Percentiles rank a stretch among this genome's conserved stretches.
These are phyloP conservation scores for Botrytis fragariae DNA, from an alignment of 2,329 filamentous ascomycete genomes.

Conservation along the genomic window DNA sequence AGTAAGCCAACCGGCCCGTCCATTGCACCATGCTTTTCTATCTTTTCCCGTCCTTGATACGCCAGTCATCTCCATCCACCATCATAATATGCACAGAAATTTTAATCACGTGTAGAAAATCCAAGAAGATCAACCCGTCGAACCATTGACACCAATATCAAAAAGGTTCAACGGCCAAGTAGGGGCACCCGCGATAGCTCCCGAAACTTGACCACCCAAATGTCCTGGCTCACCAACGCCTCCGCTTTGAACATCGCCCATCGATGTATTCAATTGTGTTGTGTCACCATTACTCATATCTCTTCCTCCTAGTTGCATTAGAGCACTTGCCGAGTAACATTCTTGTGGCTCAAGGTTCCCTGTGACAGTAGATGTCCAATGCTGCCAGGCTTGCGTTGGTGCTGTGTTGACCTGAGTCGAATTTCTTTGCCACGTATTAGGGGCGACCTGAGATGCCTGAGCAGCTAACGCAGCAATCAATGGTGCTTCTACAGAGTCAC, in stretches of 20 bases:
- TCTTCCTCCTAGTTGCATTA: slow-evolving; percentile 37
- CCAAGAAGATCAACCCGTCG: background rate
- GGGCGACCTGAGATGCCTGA: slow-evolving; percentile 39
- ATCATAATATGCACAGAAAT: background rate
- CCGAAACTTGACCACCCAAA: slow-evolving; percentile 17
- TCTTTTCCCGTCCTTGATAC: background rate
- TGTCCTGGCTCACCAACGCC: background rate
- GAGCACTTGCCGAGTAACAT: slow-evolving; percentile 35
- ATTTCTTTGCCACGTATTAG: slow-evolving; percentile 27
- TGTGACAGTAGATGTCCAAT: slow-evolving; percentile 36
- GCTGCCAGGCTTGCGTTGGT: slow-evolving; percentile 36
- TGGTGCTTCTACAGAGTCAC: slow-evolving; percentile 31
- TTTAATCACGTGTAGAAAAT: background rate
- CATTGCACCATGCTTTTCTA: slow-evolving; percentile 4
- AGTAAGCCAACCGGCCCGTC: background rate
- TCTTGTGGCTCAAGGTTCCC: slow-evolving; percentile 37
- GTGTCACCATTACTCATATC: slow-evolving; percentile 25
- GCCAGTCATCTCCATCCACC: background rate
- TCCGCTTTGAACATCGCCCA: slow-evolving; percentile 8
- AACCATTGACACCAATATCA: slow-evolving; percentile 22
- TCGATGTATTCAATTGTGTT: slow-evolving; percentile 11
- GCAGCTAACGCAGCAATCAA: slow-evolving; percentile 33
- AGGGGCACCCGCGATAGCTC: background rate
- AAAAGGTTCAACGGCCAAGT: slow-evolving; percentile 35
- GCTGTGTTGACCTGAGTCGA: slow-evolving; percentile 25